Evolutionary conservation across 306 rosid species (phyloP).

Genomic region (Styphnolobium japonicum): DNA sequence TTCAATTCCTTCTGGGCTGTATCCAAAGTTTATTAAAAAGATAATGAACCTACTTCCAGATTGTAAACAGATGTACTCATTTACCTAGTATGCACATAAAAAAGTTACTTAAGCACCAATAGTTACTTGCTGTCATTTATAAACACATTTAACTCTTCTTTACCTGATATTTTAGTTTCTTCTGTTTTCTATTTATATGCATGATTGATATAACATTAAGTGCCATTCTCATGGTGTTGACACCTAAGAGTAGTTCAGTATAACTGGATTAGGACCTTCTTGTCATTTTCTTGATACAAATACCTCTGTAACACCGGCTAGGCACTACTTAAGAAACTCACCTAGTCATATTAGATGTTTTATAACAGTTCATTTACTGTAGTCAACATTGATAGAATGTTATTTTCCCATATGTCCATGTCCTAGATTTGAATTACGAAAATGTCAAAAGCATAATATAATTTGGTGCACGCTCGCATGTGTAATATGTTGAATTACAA

Average conservation of each 20-base stretch:
- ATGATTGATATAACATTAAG: not conserved
- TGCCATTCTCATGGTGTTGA: not conserved
- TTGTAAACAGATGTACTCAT: not conserved
- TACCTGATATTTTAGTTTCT: slow-evolving; percentile 7
- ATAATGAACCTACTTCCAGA: not conserved
- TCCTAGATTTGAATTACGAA: slow-evolving; percentile 3
- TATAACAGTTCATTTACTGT: not conserved
- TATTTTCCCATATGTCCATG: not conserved
- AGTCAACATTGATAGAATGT: not conserved
- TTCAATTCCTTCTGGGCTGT: slow-evolving; percentile 98
- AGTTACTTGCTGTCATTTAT: not conserved
- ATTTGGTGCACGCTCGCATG: not conserved
- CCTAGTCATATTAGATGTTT: slow-evolving; percentile 9
- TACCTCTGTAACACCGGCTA: not conserved
- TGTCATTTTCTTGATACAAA: not conserved
- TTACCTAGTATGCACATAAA: not conserved
- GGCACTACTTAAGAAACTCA: slow-evolving; percentile 6
- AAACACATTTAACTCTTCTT: not conserved
- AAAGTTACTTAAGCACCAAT: not conserved
- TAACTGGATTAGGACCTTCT: not conserved
- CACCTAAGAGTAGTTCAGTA: not conserved
- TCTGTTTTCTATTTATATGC: not conserved
- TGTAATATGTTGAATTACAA: not conserved
- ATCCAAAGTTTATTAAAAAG: slow-evolving; percentile 29
- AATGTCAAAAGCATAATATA: not conserved